Evolutionary conservation across 1,284 basidiomycete genomes (phyloP).

Genomic region (Sporisorium scitamineum): DNA sequence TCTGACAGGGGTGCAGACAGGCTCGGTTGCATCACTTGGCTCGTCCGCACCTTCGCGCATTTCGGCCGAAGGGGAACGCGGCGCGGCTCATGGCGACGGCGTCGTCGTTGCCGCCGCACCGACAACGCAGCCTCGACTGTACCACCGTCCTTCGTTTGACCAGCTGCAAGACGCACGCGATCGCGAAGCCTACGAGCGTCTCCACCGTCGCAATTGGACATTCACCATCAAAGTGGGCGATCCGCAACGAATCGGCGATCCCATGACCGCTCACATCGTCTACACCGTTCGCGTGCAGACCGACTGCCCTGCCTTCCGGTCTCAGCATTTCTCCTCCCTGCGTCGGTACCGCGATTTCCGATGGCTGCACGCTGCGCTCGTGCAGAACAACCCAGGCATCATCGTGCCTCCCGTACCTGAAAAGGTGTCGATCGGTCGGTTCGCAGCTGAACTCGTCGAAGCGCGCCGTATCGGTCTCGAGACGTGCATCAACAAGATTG

Average conservation of each 20-base stretch:
- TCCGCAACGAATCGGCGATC: conserved; percentile 66
- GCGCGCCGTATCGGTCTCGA: conserved; percentile 70
- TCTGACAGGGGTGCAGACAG: not conserved
- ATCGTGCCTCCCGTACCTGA: conserved; percentile 96
- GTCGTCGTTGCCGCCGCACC: not conserved
- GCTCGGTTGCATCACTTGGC: conserved; percentile 25
- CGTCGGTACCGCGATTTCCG: conserved; percentile 96
- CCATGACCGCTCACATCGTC: conserved; percentile 66
- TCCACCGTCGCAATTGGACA: conserved; percentile 17
- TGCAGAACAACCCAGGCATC: conserved; percentile 92
- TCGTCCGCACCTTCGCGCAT: conserved; percentile 20
- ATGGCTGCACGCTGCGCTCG: conserved; percentile 93
- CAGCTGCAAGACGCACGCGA: conserved; percentile 34
- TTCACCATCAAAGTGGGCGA: conserved; percentile 66
- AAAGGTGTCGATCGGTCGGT: conserved; percentile 82
- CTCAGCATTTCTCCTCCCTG: conserved; percentile 76
- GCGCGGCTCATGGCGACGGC: not conserved
- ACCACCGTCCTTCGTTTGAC: conserved; percentile 49
- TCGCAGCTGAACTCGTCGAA: conserved; percentile 70
- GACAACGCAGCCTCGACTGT: conserved; percentile 23
- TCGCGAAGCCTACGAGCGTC: conserved; percentile 21
- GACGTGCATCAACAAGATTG: conserved; percentile 70
- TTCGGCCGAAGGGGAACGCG: conserved; percentile 21
- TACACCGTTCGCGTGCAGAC: conserved; percentile 71
- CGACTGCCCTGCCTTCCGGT: conserved; percentile 52